A percentile compares a stretch with the other conserved stretches of the same genome.
phyloP scores from a whole-genome alignment of 257 asterid genomes.

The Solanum commersonii region DNA sequence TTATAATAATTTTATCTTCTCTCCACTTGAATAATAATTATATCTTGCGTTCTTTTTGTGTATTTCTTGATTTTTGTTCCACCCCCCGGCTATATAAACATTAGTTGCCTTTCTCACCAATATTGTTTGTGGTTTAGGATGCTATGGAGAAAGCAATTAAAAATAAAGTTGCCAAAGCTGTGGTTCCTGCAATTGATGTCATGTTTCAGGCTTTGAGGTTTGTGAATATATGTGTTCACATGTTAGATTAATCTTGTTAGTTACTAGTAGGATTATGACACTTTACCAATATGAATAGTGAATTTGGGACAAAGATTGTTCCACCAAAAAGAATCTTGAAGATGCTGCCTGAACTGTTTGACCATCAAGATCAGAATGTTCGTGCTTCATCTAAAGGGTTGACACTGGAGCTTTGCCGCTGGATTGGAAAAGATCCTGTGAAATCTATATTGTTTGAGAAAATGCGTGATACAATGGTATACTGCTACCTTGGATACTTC shows the following conservation, averaged over 20 bases:
- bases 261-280: constrained; percentile 13
- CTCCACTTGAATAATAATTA: neutral
- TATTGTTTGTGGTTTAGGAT: constrained; percentile 46
- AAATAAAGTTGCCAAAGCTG: constrained; percentile 95
- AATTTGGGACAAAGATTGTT: constrained; percentile 86
- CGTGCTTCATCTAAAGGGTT: constrained; percentile 98
- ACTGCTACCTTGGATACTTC: neutral
- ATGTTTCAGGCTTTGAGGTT: constrained; percentile 99
- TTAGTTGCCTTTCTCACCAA: neutral
- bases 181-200: constrained; percentile 98
- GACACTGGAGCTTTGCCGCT: constrained; percentile 96
- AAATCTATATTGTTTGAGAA: constrained; percentile 92
- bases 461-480: constrained; percentile 99
- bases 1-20: neutral
- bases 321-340: constrained; percentile 95
- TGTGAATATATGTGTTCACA: constrained; percentile 10
- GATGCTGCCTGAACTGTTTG: constrained; percentile 99
- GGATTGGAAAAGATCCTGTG: constrained; percentile 98
- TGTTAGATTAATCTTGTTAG: neutral
- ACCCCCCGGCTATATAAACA: neutral
- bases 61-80: neutral
- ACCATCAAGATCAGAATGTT: constrained; percentile 99
- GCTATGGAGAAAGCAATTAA: constrained; percentile 99
- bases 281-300: constrained; percentile 49
- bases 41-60: neutral